Base-by-base conservation (phyloP, 768 basidiomycete species). In the Kwoniella newhampshirensis region DNA sequence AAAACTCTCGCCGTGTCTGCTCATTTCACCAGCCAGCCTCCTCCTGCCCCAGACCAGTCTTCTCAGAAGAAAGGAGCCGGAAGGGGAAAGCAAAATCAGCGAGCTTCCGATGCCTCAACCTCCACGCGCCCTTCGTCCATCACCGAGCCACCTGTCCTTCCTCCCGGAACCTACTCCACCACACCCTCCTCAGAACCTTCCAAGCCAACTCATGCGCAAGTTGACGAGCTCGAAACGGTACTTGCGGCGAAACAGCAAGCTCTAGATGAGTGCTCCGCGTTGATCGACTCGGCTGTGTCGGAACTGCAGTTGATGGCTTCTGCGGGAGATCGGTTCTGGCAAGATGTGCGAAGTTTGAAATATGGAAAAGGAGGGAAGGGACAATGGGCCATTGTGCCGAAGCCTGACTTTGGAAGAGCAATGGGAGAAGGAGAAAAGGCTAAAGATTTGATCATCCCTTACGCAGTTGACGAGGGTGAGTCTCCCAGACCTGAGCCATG, bases 401-500 rank as follows among this genome's bases (percentile, higher is more conserved):
- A 64, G 51, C 71, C 71, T 7, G 71, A 68, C 35, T 73, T 73
- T 54, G 68, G 58, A 11, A 48, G 59, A 54, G 55, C 36, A 11
- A 60, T 63, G 60, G 49, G 46, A 3, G 58, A 40, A 9, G 64
- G 63, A 1, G 67, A 66, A 44, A 59, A 56, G 43, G 69, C 71
- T 4, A 70, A 61, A 51, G 71, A 73, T 51, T n/a, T 73, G 23
- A 57, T 70, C 30, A 68, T 73, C 13, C 71, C 71, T 12, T 73
- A 73, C 48, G 69, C 71, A 1, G 21, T 67, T 3, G 71, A 73
- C 44, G 71, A 73, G 45, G 68, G 71, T 73, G 36, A 52, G 68
- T 62, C 13, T 4, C 18, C 25, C 8, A 21, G 18, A 0, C 11
- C 12, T 13, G 35, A 5, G 6, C 25, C 37, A 21, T 11, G 20